Evolutionary conservation across 495 filamentous ascomycete species (phyloP).

Genomic region (Neurospora sp.): DNA sequence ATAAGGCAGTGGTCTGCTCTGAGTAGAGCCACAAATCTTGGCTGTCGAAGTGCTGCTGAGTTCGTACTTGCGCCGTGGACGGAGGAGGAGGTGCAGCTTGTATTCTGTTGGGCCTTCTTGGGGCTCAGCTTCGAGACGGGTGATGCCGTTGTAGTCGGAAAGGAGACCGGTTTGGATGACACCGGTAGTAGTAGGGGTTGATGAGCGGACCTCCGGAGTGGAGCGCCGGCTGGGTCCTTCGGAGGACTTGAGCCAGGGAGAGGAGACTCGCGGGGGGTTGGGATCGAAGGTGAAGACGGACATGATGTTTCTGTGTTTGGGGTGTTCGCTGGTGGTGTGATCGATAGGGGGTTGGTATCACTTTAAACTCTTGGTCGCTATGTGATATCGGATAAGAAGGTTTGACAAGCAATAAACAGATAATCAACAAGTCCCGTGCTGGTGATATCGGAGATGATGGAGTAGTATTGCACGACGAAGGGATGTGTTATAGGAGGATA

Average conservation of each 20-base stretch:
- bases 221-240: constrained; percentile 26
- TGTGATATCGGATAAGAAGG: not conserved
- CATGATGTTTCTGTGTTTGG: constrained; percentile 40
- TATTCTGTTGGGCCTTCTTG: constrained; percentile 94
- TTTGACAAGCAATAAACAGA: not conserved
- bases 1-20: constrained; percentile 48
- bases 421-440: not conserved
- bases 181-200: constrained; percentile 14
- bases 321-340: not conserved
- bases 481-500: constrained; percentile 20
- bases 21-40: constrained; percentile 42
- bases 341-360: not conserved
- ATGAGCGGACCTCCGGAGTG: constrained; percentile 17
- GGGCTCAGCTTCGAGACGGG: constrained; percentile 78
- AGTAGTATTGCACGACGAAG: constrained; percentile 12
- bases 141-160: constrained; percentile 55
- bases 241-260: constrained; percentile 65
- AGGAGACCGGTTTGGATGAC: constrained; percentile 40
- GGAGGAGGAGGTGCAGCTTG: constrained; percentile 85
- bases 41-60: constrained; percentile 37
- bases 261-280: constrained; percentile 75
- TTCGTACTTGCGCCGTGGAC: constrained; percentile 64
- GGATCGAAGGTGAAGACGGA: constrained; percentile 94
- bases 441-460: not conserved
- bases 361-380: not conserved